A percentile compares a stretch with the other conserved stretches of the same genome.
Evolutionary conservation across 2,329 filamentous ascomycete species (phyloP).

Genomic region (Rosellinia necatrix): DNA sequence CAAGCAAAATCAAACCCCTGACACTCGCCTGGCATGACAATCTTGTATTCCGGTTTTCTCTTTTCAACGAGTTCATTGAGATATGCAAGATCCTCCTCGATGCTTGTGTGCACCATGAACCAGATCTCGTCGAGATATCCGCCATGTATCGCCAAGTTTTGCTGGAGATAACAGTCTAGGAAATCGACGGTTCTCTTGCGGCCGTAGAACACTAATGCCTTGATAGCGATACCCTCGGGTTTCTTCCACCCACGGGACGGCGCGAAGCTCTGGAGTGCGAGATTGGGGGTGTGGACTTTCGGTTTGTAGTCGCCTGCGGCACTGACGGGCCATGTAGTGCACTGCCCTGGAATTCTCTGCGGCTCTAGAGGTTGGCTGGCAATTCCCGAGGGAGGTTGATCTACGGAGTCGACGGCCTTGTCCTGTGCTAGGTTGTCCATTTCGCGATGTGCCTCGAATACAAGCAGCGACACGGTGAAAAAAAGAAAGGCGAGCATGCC

Average conservation of each 20-base stretch:
- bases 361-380: background rate
- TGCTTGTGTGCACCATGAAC: slow-evolving; percentile 49
- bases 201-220: slow-evolving; percentile 53
- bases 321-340: slow-evolving; percentile 38
- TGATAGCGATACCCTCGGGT: slow-evolving; percentile 41
- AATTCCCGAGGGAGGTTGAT: background rate
- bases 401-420: background rate
- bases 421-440: slow-evolving; percentile 24
- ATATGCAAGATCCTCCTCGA: slow-evolving; percentile 45
- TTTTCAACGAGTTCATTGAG: slow-evolving; percentile 45
- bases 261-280: slow-evolving; percentile 31
- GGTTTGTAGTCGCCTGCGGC: slow-evolving; percentile 25
- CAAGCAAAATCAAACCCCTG: slow-evolving; percentile 44
- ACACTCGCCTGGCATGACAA: slow-evolving; percentile 41
- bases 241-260: slow-evolving; percentile 39
- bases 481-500: slow-evolving; percentile 26
- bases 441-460: slow-evolving; percentile 33
- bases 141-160: slow-evolving; percentile 50
- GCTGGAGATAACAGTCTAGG: slow-evolving; percentile 51
- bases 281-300: background rate
- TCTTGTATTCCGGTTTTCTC: slow-evolving; percentile 45
- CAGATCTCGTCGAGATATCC: slow-evolving; percentile 51
- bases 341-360: slow-evolving; percentile 27
- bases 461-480: slow-evolving; percentile 25
- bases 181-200: slow-evolving; percentile 50